Evolutionary conservation across 108 stramenopile genomes (phyloP).

Genomic region (Skeletonema costatum): DNA sequence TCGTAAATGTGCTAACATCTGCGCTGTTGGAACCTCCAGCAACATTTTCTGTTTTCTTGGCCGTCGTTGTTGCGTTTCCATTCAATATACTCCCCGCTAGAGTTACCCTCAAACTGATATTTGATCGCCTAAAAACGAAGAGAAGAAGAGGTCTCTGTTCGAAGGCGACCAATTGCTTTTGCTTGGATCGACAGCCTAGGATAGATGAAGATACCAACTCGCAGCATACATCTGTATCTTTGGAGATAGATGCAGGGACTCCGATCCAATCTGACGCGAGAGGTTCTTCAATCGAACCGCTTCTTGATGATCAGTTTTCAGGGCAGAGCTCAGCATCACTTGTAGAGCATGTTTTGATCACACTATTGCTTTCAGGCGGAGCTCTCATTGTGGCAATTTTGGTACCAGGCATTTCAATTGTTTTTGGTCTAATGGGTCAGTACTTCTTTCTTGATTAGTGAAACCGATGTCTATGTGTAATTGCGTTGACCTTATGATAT

Average conservation of each 20-base stretch:
- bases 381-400: conserved; percentile 71
- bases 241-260: neutral
- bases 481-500: too few relatives aligned
- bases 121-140: conserved; percentile 26
- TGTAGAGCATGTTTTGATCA: conserved; percentile 47
- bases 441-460: too few relatives aligned
- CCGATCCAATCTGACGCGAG: neutral
- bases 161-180: conserved; percentile 1
- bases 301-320: neutral
- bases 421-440: conserved; percentile 74
- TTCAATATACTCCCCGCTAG: conserved; percentile 83
- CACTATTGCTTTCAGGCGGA: conserved; percentile 53
- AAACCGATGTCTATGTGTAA: too few relatives aligned
- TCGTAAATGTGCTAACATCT: neutral
- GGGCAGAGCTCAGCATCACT: conserved; percentile 2
- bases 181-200: neutral
- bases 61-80: conserved; percentile 81
- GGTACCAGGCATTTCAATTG: conserved; percentile 71
- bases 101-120: conserved; percentile 64
- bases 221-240: neutral
- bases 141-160: conserved; percentile 12
- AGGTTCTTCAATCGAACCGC: neutral
- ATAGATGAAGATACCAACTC: neutral
- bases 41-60: conserved; percentile 71
- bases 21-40: conserved; percentile 8